phyloP scores from a whole-genome alignment of 768 basidiomycete species.

The Suillus decipiens region DNA sequence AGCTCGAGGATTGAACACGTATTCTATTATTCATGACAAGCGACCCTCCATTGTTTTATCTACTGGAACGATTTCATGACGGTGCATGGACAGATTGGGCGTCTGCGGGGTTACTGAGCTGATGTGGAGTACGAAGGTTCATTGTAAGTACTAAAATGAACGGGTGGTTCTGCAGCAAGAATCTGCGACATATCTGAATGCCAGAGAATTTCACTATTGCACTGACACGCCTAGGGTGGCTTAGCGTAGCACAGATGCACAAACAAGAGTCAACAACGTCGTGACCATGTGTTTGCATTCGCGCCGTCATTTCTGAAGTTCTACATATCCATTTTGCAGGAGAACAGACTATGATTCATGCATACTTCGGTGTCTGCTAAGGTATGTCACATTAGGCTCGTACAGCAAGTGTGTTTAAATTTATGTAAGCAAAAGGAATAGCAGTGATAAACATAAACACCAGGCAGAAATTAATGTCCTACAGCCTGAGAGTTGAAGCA shows the following conservation, averaged over 20 bases:
- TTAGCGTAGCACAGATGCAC: too few species aligned
- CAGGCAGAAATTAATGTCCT: constrained; percentile 50
- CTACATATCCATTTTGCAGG: neutral
- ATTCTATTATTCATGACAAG: constrained; percentile 11
- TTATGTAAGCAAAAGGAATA: constrained; percentile 46
- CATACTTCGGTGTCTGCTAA: constrained; percentile 32
- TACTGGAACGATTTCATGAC: neutral
- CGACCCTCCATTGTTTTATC: neutral
- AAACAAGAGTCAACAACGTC: too few species aligned
- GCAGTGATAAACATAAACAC: constrained; percentile 43
- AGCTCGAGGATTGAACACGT: constrained; percentile 57
- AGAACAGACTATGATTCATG: constrained; percentile 13
- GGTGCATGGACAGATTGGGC: too few species aligned
- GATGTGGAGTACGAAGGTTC: too few species aligned
- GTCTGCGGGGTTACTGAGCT: too few species aligned
- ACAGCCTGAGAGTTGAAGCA: constrained; percentile 39
- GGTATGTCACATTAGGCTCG: constrained; percentile 16
- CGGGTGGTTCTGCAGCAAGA: too few species aligned
- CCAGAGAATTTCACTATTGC: too few species aligned
- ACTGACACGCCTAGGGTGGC: too few species aligned
- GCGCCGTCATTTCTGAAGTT: neutral
- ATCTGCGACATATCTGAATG: too few species aligned
- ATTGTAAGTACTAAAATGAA: too few species aligned
- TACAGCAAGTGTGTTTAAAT: neutral
- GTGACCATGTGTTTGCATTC: too few species aligned